Percentiles rank a stretch among this genome's conserved stretches.
These are phyloP conservation scores for Mycena latifolia DNA, from an alignment of 768 basidiomycete species.

Conservation along the genomic window DNA sequence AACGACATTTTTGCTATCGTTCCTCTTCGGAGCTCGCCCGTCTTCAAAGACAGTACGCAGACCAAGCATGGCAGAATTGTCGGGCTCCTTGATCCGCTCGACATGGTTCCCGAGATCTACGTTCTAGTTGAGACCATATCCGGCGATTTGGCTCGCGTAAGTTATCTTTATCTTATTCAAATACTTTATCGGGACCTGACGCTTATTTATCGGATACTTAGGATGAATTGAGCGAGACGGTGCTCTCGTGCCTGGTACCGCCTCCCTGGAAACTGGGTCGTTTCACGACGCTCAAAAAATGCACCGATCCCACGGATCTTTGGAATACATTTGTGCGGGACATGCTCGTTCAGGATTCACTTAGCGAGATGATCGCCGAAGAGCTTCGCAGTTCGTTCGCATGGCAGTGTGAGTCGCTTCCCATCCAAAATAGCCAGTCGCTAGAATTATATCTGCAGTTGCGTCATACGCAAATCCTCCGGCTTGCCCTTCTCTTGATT, in stretches of 20 bases:
- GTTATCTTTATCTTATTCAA: slow-evolving; percentile 12
- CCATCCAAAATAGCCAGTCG: neutral
- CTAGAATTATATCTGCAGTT: slow-evolving; percentile 47
- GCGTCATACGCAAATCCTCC: slow-evolving; percentile 56
- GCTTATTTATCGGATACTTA: slow-evolving; percentile 28
- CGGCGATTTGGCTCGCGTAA: slow-evolving; percentile 27
- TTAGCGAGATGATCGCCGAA: slow-evolving; percentile 50
- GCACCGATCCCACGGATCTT: slow-evolving; percentile 50
- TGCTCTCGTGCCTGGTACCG: slow-evolving; percentile 48
- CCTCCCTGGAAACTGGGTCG: slow-evolving; percentile 55
- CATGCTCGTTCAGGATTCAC: slow-evolving; percentile 46
- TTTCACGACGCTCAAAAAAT: slow-evolving; percentile 40
- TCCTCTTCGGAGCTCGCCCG: slow-evolving; percentile 60
- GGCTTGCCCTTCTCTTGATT: slow-evolving; percentile 53
- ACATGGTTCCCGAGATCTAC: slow-evolving; percentile 63
- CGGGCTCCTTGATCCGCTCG: slow-evolving; percentile 67
- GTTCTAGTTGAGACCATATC: slow-evolving; percentile 42
- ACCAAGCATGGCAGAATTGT: slow-evolving; percentile 55
- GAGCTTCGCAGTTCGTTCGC: slow-evolving; percentile 58
- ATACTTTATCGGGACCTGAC: neutral
- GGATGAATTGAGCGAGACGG: slow-evolving; percentile 42
- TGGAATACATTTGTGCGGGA: slow-evolving; percentile 60
- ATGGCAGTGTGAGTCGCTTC: slow-evolving; percentile 54
- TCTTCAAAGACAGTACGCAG: slow-evolving; percentile 46
- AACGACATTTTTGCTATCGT: slow-evolving; percentile 62